Percentiles rank a stretch among this genome's conserved stretches.
phyloP scores from a whole-genome alignment of 169 alveolate species.

The Babesia bigemina region DNA sequence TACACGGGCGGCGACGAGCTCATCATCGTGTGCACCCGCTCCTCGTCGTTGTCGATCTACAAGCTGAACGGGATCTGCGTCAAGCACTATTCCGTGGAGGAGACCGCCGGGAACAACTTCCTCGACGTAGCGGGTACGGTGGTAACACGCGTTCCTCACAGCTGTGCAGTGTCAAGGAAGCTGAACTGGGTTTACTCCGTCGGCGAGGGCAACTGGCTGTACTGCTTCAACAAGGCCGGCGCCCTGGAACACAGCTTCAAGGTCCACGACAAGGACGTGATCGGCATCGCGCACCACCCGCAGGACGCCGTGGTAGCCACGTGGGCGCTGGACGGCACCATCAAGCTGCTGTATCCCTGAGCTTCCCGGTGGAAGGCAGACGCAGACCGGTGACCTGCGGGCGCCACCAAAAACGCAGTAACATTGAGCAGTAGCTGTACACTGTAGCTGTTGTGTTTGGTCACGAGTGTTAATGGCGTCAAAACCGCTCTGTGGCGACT shows the following conservation, averaged over 20 bases:
- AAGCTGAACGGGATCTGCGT: slow-evolving; percentile 73
- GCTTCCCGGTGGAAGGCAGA: background rate
- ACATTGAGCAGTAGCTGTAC: too few relatives aligned
- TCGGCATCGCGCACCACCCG: slow-evolving; percentile 68
- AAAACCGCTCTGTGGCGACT: too few relatives aligned
- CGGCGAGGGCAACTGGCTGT: slow-evolving; percentile 71
- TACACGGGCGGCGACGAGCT: slow-evolving; percentile 67
- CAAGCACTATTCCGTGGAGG: slow-evolving; percentile 60
- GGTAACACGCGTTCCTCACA: background rate
- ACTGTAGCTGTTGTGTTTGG: too few relatives aligned
- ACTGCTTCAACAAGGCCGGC: slow-evolving; percentile 72
- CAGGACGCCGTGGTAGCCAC: slow-evolving; percentile 51
- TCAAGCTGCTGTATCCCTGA: slow-evolving; percentile 63
- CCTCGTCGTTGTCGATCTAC: slow-evolving; percentile 69
- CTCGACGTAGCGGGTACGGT: slow-evolving; percentile 60
- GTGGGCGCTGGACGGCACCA: slow-evolving; percentile 68
- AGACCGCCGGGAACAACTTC: slow-evolving; percentile 38
- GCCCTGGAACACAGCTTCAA: slow-evolving; percentile 61
- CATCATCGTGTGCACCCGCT: slow-evolving; percentile 73
- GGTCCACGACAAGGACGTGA: slow-evolving; percentile 70
- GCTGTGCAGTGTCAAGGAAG: slow-evolving; percentile 65
- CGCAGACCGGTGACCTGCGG: background rate
- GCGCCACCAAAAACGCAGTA: too few relatives aligned
- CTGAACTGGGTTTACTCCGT: slow-evolving; percentile 73
- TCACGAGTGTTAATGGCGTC: too few relatives aligned